These are phyloP conservation scores for Fusarium austroafricanum DNA, from an alignment of 2,329 filamentous ascomycete species.

Conservation along the genomic window DNA sequence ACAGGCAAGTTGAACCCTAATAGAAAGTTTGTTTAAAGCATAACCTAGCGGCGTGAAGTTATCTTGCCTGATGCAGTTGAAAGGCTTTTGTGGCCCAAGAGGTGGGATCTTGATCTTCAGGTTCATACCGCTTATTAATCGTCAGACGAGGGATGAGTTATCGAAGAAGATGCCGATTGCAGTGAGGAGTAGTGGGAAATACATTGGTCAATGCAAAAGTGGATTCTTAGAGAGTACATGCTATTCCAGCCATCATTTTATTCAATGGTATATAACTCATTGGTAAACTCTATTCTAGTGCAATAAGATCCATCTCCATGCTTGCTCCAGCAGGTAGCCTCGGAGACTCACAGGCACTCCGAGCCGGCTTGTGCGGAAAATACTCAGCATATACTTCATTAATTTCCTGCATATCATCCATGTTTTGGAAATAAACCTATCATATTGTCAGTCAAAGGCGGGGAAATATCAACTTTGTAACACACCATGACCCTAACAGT, in stretches of 20 bases:
- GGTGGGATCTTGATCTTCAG: background rate
- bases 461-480: background rate
- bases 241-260: too few relatives aligned
- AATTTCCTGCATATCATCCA: conserved; percentile 31
- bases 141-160: background rate
- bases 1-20: too few relatives aligned
- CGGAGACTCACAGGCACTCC: conserved; percentile 16
- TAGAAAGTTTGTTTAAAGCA: too few relatives aligned
- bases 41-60: too few relatives aligned
- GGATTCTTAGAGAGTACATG: too few relatives aligned
- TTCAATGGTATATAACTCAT: too few relatives aligned
- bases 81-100: too few relatives aligned
- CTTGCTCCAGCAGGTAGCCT: conserved; percentile 27
- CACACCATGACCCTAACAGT: conserved; percentile 71
- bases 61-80: too few relatives aligned
- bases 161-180: background rate
- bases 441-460: background rate
- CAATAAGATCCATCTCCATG: conserved; percentile 35
- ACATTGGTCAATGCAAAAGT: too few relatives aligned
- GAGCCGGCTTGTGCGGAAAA: conserved; percentile 35
- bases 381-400: conserved; percentile 32
- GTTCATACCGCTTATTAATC: background rate
- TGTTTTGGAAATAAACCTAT: conserved; percentile 23
- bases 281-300: conserved; percentile 6
- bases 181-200: background rate